A percentile compares a stretch with the other conserved stretches of the same genome.
Evolutionary conservation across 345 rosid species (phyloP).

Genomic region (Melaleuca alternifolia): DNA sequence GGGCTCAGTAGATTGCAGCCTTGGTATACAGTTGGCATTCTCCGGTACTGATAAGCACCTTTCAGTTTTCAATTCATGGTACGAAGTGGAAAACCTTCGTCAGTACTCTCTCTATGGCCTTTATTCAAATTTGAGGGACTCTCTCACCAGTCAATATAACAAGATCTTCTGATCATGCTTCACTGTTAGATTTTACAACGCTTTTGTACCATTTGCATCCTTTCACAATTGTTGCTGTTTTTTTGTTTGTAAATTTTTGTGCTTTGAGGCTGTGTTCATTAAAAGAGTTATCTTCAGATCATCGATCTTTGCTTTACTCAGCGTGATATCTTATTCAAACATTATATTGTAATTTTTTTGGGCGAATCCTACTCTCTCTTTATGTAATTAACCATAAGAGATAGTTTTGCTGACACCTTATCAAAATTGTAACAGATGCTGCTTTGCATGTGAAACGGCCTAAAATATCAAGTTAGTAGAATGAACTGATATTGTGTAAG

Average conservation of each 20-base stretch:
- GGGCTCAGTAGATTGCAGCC: constrained; percentile 80
- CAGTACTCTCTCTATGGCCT: constrained; percentile 90
- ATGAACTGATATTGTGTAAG: neutral
- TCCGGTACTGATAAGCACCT: constrained; percentile 96
- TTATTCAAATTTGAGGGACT: constrained; percentile 64
- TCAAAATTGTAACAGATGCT: neutral
- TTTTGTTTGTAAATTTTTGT: neutral
- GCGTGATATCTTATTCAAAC: neutral
- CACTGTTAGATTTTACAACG: neutral
- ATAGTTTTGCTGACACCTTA: neutral
- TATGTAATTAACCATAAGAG: neutral
- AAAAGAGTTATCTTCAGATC: neutral
- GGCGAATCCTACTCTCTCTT: neutral
- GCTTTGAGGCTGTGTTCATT: neutral
- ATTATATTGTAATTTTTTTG: neutral
- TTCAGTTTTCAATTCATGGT: constrained; percentile 82
- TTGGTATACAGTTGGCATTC: constrained; percentile 91
- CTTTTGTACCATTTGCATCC: neutral
- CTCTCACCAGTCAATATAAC: constrained; percentile 59
- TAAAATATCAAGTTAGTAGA: neutral
- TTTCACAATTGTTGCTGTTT: neutral
- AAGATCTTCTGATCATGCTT: constrained; percentile 35
- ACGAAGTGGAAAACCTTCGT: constrained; percentile 78
- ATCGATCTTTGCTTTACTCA: neutral
- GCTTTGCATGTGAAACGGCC: neutral